Conservation (phyloP, 1,139 yeast genomes). For the Kluyveromyces sp. region DNA sequence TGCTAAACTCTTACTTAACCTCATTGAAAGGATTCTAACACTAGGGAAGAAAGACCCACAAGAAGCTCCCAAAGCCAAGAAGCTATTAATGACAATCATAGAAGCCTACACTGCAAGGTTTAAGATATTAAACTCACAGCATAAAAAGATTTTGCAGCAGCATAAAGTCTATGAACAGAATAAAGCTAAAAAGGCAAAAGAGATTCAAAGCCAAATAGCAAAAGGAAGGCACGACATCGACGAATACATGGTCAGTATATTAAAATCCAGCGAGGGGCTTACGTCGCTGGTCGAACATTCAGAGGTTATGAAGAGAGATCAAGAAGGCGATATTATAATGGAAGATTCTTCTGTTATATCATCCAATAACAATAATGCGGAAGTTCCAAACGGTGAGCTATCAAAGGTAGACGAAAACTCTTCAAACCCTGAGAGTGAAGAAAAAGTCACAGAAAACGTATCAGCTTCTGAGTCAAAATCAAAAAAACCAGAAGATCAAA, state of each 20-base stretch:
- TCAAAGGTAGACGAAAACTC: no score
- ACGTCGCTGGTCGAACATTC: not conserved
- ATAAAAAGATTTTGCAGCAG: constrained; percentile 56
- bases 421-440: no score
- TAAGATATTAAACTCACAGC: constrained; percentile 63
- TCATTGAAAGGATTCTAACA: constrained; percentile 83
- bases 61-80: constrained; percentile 65
- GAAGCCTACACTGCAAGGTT: constrained; percentile 86
- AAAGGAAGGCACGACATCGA: constrained; percentile 23
- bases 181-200: constrained; percentile 18
- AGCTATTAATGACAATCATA: constrained; percentile 70
- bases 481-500: constrained; percentile 14
- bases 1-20: constrained; percentile 77
- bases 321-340: not conserved
- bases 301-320: not conserved
- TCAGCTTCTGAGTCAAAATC: no score
- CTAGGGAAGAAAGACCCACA: constrained; percentile 56
- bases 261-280: constrained; percentile 8
- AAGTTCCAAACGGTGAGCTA: no score
- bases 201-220: constrained; percentile 15
- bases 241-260: constrained; percentile 19
- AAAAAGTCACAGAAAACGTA: no score
- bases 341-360: not conserved
- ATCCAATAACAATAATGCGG: no score
- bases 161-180: constrained; percentile 48